Evolutionary conservation across 148 eudicot species (phyloP), one percentile per base, ranked within the genome.

Genomic region (Amaranthus hypochondriacus): DNA sequence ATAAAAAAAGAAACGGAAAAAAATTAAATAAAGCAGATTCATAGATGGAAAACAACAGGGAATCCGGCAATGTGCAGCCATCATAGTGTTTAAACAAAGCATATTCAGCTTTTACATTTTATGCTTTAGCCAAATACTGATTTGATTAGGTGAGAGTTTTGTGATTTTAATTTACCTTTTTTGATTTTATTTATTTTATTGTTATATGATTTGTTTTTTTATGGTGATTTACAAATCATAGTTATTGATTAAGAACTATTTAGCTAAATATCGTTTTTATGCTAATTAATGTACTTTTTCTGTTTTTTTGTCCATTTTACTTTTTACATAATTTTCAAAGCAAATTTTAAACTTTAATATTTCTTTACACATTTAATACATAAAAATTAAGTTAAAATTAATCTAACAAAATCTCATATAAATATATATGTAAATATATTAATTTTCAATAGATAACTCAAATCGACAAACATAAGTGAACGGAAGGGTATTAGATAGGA

Each of bases 61-160:
- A 73, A 73, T 73, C 28, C 61, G 56, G 64, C 69, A 66, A 66
- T 49, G 69, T 66, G 54, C 13, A 73, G 58, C 49, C 68, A 73
- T 73, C 43, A 73, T 73, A 61, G 59, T 73, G 75, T 62, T 28
- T 68, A 73, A 73, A 73, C 58, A 73, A 73, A 61, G 68, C 68
- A 62, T 39, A 9, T 61, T 50, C 56, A 50, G 14, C 59, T 49
- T 62, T 73, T 58, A 28, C 39, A 28, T 21, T 48, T 6, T 57
- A 53, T 70, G 66, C 74, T 58, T 58, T 42, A 44, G 48, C 44
- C 63, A 48, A 66, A 48, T 67, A 50, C n/a, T 48, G 21, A 5
- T 71, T 13, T 18, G 56, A 70, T 12, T 70, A 44, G 13, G 21
- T 18, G 43, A 10, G 18, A 70, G 55, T 54, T 57, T 3, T 52